phyloP scores from a whole-genome alignment of 768 basidiomycete species.

The Pleurotus pulmonarius region DNA sequence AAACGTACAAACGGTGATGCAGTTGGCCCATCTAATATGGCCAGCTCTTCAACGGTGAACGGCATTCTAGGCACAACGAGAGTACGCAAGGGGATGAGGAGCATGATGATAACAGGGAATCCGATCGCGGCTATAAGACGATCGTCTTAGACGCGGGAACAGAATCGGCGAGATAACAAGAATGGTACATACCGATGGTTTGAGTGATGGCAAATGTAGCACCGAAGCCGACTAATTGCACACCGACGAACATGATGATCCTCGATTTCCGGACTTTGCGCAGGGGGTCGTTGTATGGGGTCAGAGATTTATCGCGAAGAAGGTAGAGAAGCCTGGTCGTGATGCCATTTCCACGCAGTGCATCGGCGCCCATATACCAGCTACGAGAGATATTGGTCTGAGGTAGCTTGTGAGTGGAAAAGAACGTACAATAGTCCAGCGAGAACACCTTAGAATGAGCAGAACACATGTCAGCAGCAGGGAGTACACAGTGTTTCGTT shows the following conservation, averaged over 20 bases:
- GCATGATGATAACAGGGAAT: constrained; percentile 85
- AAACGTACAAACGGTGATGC: constrained; percentile 80
- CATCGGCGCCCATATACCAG: constrained; percentile 92
- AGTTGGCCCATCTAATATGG: constrained; percentile 84
- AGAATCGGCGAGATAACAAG: constrained; percentile 26
- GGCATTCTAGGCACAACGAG: constrained; percentile 69
- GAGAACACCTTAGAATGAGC: constrained; percentile 47
- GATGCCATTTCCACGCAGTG: constrained; percentile 78
- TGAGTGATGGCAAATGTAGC: constrained; percentile 90
- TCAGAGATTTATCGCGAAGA: constrained; percentile 65
- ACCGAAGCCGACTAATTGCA: constrained; percentile 83
- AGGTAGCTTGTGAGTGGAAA: neutral
- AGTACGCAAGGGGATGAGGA: constrained; percentile 75
- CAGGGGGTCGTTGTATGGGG: constrained; percentile 65
- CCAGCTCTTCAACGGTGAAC: constrained; percentile 75
- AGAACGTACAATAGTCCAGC: constrained; percentile 78
- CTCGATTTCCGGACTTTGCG: constrained; percentile 69
- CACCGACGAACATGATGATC: constrained; percentile 63
- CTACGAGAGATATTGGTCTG: constrained; percentile 25
- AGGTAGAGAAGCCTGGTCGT: constrained; percentile 79
- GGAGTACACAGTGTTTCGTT: constrained; percentile 6
- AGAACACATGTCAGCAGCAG: neutral
- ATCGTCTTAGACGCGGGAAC: constrained; percentile 6
- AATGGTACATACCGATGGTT: constrained; percentile 57
- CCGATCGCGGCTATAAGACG: constrained; percentile 74